Base-by-base conservation (phyloP, 2,329 filamentous ascomycete species). In the Lizonia empirigonia region DNA sequence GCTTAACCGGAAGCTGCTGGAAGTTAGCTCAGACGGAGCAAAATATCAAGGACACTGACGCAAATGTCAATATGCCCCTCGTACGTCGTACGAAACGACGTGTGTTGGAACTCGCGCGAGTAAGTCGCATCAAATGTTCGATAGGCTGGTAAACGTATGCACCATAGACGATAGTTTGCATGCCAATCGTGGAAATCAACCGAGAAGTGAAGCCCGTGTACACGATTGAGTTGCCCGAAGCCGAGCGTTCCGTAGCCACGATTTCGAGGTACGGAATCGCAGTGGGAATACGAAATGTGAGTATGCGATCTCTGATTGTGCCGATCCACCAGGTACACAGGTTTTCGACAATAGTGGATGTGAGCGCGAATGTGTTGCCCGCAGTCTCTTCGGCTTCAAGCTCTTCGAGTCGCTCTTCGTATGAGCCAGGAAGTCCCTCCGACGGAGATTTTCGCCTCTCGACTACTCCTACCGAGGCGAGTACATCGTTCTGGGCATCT, bases 401-500 rank as follows among this genome's bases (percentile, higher is more conserved):
- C 42, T 60, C 46, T 16, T 67, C 61, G n/a, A 71, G 20, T 12
- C 62, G 64, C 22, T 67, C 60, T 36, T 66, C 58, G 26, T 62
- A 66, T 2, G 65, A 56, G 27, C 64, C 65, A 5, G 68, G 63
- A 19, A 70, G 60, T 7, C 55, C 59, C 15, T 65, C 57, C 13
- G 61, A 58, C 4, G 64, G 64, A 20, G 64, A 60, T 13, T 45
- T 58, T 8, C 65, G 74, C 50, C 74, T 66, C 58, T 78, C 76
- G 0, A 79, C 74, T 1, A 80, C 76, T 16, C 77, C 78, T 8
- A 80, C 75, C 0, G 77, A 73, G 16, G 73, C 75, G 5, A 79
- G 69, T 1, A 79, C 73, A 55, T 78, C 76, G 36, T 80, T 80
- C 47, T 78, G 75, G 7, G 78, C 77, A 44, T 73, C 70, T 42